These are phyloP conservation scores for Speleostelium caveatum DNA, from an alignment of 78 protist species.

Conservation along the genomic window DNA sequence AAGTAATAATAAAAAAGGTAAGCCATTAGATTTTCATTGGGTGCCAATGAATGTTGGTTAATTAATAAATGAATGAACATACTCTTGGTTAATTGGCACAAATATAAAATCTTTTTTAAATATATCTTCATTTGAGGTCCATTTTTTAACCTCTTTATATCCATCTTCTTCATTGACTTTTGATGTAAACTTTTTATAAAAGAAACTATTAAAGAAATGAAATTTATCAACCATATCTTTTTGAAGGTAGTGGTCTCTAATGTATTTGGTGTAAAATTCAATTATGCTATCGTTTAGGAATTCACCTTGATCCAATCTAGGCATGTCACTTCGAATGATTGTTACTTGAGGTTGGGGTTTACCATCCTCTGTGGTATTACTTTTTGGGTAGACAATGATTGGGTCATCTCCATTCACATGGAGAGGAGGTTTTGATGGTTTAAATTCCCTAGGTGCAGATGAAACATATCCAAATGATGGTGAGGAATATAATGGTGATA, in stretches of 20 bases:
- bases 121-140: constrained; percentile 69
- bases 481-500: no score
- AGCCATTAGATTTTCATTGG: no score
- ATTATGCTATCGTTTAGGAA: constrained; percentile 69
- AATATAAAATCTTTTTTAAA: constrained; percentile 75
- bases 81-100: constrained; percentile 75
- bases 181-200: constrained; percentile 37
- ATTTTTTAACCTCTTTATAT: constrained; percentile 52
- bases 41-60: background rate
- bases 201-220: constrained; percentile 77
- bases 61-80: constrained; percentile 1
- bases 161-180: background rate
- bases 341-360: constrained; percentile 25
- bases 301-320: constrained; percentile 56
- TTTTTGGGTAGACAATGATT: constrained; percentile 31
- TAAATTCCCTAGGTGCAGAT: background rate
- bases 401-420: background rate
- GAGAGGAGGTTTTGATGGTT: background rate
- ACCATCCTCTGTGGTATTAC: background rate
- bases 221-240: constrained; percentile 1
- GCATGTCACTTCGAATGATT: constrained; percentile 57
- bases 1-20: background rate
- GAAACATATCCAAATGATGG: no score
- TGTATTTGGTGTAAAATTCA: constrained; percentile 70
- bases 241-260: constrained; percentile 1